A percentile compares a stretch with the other conserved stretches of the same genome.
Conservation (phyloP, 371 early-diverging fungal species). For the Apophysomyces elegans region DNA sequence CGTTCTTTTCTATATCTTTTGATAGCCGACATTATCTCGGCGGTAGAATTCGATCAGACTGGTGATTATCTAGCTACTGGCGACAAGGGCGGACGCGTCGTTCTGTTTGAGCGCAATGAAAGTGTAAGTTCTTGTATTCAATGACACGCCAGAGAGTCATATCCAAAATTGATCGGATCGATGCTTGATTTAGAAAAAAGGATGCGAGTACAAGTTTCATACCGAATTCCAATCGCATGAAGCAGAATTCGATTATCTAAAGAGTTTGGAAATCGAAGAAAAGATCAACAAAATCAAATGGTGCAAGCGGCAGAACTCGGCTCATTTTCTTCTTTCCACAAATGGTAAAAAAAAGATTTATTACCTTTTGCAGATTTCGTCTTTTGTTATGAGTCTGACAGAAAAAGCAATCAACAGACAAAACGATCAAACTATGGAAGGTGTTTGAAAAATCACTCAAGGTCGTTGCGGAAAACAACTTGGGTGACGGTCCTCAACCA, state of each 20-base stretch:
- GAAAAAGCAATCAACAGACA: constrained; percentile 65
- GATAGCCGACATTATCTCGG: constrained; percentile 91
- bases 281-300: constrained; percentile 99
- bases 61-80: constrained; percentile 94
- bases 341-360: constrained; percentile 71
- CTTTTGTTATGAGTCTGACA: neutral
- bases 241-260: constrained; percentile 99
- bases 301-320: constrained; percentile 93
- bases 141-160: neutral
- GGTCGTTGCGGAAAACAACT: constrained; percentile 88
- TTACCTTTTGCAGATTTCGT: neutral
- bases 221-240: constrained; percentile 99
- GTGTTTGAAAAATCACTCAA: constrained; percentile 96
- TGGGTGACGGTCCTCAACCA: constrained; percentile 63
- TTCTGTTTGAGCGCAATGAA: constrained; percentile 95
- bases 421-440: constrained; percentile 99
- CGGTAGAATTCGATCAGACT: constrained; percentile 94
- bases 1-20: neutral
- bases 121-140: constrained; percentile 66
- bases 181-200: constrained; percentile 79
- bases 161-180: neutral
- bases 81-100: constrained; percentile 93
- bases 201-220: constrained; percentile 98
- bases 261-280: constrained; percentile 99
- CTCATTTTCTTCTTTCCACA: constrained; percentile 96